These are phyloP conservation scores for Aspergillus persii DNA, from an alignment of 2,329 filamentous ascomycete genomes.

Conservation along the genomic window DNA sequence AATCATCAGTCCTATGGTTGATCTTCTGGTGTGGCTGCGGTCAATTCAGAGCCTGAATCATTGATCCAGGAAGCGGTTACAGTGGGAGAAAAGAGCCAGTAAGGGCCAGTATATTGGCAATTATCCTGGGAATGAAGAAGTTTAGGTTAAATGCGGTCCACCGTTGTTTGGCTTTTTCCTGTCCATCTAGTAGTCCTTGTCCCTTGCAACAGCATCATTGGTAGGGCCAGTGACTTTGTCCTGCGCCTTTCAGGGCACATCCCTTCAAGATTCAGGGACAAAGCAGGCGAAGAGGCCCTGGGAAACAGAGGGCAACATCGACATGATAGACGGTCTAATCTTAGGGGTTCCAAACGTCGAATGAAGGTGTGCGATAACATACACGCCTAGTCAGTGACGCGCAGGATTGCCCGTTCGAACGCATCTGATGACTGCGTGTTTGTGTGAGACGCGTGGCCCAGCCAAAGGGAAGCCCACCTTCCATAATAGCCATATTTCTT, in stretches of 20 bases:
- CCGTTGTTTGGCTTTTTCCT: too few species aligned
- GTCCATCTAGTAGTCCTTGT: too few species aligned
- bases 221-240: neutral
- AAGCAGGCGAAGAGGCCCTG: neutral
- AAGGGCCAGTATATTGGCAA: neutral
- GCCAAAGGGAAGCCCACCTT: neutral
- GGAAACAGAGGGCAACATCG: neutral
- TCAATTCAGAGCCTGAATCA: neutral
- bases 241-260: neutral
- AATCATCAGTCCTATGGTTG: too few species aligned
- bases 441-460: neutral
- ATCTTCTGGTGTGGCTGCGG: conserved; percentile 1
- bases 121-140: neutral
- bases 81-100: neutral
- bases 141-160: neutral
- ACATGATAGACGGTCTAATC: neutral
- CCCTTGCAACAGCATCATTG: conserved; percentile 1
- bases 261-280: neutral
- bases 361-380: neutral
- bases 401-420: conserved; percentile 1
- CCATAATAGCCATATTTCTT: conserved; percentile 2
- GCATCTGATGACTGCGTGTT: too few species aligned
- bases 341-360: neutral
- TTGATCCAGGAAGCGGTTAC: conserved; percentile 2
- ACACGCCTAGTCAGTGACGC: conserved; percentile 2